Conservation (phyloP, 306 rosid species). For the Ceratonia siliqua region DNA sequence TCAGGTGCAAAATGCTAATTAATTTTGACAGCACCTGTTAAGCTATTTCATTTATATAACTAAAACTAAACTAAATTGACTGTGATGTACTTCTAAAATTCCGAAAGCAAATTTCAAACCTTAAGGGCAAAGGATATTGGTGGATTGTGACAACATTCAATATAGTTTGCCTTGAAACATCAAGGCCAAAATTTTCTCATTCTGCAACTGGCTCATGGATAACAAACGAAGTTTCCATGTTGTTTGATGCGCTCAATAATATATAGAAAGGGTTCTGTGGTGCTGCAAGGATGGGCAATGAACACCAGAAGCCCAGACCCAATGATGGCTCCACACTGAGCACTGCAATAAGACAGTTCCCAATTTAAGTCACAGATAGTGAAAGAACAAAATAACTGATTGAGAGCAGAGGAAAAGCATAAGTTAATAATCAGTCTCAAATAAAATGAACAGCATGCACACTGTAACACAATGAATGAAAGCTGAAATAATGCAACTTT, state of each 20-base stretch:
- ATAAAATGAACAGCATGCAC: background rate
- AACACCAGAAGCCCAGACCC: slow-evolving; percentile 94
- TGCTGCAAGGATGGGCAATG: slow-evolving; percentile 67
- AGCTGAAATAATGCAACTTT: background rate
- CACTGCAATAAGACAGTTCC: slow-evolving; percentile 49
- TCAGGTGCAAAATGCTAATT: background rate
- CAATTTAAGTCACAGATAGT: slow-evolving; percentile 5
- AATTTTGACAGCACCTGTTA: slow-evolving; percentile 4
- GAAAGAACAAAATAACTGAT: slow-evolving; percentile 13
- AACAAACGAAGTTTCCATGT: slow-evolving; percentile 19
- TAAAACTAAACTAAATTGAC: background rate
- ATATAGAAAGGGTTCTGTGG: slow-evolving; percentile 89
- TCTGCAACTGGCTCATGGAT: slow-evolving; percentile 15
- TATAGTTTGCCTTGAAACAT: slow-evolving; percentile 21
- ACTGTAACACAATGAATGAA: background rate
- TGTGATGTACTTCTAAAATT: background rate
- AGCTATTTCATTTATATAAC: background rate
- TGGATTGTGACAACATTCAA: slow-evolving; percentile 21
- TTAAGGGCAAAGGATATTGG: background rate
- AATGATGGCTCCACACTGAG: slow-evolving; percentile 93
- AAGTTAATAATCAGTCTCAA: background rate
- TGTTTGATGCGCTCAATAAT: slow-evolving; percentile 50
- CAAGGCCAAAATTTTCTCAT: slow-evolving; percentile 12
- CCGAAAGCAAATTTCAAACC: slow-evolving; percentile 15
- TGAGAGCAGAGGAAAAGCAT: background rate